Evolutionary conservation across 2,329 filamentous ascomycete genomes (phyloP), one percentile per base, ranked within the genome.

Genomic region (Paradendryphiella salina): DNA sequence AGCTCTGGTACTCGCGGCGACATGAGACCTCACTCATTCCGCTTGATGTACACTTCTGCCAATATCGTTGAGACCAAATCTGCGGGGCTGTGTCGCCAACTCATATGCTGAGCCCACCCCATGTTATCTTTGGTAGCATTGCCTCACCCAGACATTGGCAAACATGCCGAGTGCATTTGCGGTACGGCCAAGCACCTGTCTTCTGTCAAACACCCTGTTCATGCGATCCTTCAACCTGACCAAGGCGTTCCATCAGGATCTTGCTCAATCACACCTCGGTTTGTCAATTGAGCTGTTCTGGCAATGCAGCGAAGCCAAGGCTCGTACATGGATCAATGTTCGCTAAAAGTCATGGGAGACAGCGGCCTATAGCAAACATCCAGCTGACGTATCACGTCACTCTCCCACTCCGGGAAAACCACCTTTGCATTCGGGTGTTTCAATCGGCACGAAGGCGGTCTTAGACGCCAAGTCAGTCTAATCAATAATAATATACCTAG

Each of bases 401-500:
- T 18, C 20, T 47, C 41, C 45, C 44, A 31, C 26, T 43, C 59
- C 61, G 62, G 45, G 59, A 55, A 52, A 60, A 46, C 48, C 58
- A 64, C 48, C 50, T 61, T 54, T 55, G 56, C 52, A 40, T 37
- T 62, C 50, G 56, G 61, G 50, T 43, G 40, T 43, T 59, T 52
- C 58, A 66, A 65, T 65, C 54, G 59, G 61, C 56, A 61, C 47
- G 42, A 55, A 29, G 31, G 17, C 43, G 46, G 52, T 46, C 52
- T 54, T 44, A 61, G 57, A 51, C 41, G 52, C 51, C 54, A 56
- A 59, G 54, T 47, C 39, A 46, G 49, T 50, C 54, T 63, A 67
- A 71, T 67, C 54, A 67, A 70, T 39, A 38, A 52, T 54, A 71
- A 70, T 69, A 35, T 69, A 69, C 51, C 54, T 64, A 66, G 45